Evolutionary conservation across 257 asterid species (phyloP), one percentile per base, ranked within the genome.

Genomic region (Apocynum venetum): DNA sequence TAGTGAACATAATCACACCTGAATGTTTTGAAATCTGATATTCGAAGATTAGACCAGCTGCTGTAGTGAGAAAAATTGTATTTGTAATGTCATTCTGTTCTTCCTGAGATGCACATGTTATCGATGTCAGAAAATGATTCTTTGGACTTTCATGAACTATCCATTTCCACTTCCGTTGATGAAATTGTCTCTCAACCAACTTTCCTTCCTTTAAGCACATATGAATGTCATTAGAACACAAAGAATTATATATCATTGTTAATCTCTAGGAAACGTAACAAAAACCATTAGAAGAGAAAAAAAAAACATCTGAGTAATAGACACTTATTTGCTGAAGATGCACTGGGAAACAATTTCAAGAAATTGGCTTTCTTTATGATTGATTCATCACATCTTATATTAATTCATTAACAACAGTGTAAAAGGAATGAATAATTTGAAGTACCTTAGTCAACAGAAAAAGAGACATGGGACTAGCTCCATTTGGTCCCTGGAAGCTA

Each of bases 111-210:
- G 57, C 74, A 79, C 96, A 89, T 19, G 97, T 89, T 84, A 92
- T 89, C 72, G 98, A 91, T 67, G 96, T 82, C 48, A 94, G 60
- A 14, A 48, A 47, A 84, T 92, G 91, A 73, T 86, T 88, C 52
- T 81, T 80, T 40, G 98, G 97, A 66, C 83, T 92, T 76, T 91
- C 92, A 84, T 91, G 98, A 78, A 77, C 80, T 60, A 89, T 71
- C 98, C 98, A 94, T 87, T 88, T 92, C 98, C 98, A 91, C 80
- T 94, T 94, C 84, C 93, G 85, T 44, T 81, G 90, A 60, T 87
- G 88, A 71, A 88, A 80, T 61, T 94, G 82, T 77, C 98, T 84
- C 77, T 94, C 97, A 17, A 85, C 80, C 87, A 94, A 85, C 82
- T 80, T 84, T 57, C 97, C 97, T 36, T 78, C 89, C 97, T 92